Conservation (phyloP, 2,329 filamentous ascomycete genomes). For the Cordyceps javanica region DNA sequence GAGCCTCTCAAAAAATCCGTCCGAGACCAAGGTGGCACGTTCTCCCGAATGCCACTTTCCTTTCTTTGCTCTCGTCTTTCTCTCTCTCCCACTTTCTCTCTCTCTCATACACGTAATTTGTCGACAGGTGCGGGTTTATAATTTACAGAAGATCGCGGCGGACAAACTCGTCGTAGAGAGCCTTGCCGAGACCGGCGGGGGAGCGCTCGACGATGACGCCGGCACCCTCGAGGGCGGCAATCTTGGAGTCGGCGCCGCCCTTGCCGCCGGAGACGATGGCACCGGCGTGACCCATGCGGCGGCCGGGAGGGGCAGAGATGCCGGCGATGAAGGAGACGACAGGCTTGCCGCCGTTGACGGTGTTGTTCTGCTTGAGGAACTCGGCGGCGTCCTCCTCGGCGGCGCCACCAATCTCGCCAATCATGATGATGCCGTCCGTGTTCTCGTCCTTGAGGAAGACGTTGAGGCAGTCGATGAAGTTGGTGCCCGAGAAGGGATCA, state of each 20-base stretch:
- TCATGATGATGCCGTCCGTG: conserved; percentile 99
- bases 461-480: conserved; percentile 98
- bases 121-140: conserved; percentile 2
- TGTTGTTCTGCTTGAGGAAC: conserved; percentile 90
- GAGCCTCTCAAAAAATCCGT: not conserved
- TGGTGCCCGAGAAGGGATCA: conserved; percentile 97
- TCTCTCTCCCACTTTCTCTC: not conserved
- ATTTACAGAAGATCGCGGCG: conserved; percentile 86
- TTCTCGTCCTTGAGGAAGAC: conserved; percentile 94
- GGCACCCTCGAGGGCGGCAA: conserved; percentile 83
- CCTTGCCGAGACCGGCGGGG: conserved; percentile 86
- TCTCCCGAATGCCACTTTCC: not conserved
- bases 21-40: not conserved
- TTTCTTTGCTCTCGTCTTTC: not conserved
- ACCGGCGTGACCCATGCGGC: conserved; percentile 97
- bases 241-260: conserved; percentile 98
- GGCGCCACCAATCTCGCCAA: conserved; percentile 95
- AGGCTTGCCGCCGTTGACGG: conserved; percentile 76
- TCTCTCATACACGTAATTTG: not conserved
- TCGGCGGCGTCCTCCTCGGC: conserved; percentile 98
- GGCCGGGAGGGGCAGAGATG: conserved; percentile 92
- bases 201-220: conserved; percentile 96
- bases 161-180: conserved; percentile 91
- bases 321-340: conserved; percentile 97
- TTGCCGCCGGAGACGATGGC: conserved; percentile 97